Evolutionary conservation across 176 grass and related monocot species (phyloP), one percentile per base, ranked within the genome.

Genomic region (Zoysia pacifica): DNA sequence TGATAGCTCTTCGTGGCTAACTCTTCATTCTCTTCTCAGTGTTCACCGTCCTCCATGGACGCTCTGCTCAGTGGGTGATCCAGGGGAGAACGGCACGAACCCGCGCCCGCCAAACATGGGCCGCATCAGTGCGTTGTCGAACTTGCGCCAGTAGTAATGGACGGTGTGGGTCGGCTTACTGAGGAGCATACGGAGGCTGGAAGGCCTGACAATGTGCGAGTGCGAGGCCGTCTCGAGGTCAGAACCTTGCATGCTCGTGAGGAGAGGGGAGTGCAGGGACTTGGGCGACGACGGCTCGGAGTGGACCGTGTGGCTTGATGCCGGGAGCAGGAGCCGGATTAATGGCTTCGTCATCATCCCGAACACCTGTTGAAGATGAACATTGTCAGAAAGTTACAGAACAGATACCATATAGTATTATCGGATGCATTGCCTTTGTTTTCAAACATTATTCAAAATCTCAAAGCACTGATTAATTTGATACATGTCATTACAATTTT

Each of bases 71-170:
- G 59, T 87, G 28, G 97, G 97, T 6, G 92, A 95, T 37, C 97
- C 97, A 0, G 97, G 92, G 54, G 88, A 81, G 74, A 47, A 93
- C 6, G 93, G 97, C 71, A 91, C 90, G 0, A 99, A 99, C 35
- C 97, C 97, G 2, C 97, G 90, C 0, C 97, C 97, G 0, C 97
- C 97, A 4, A 99, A 99, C 70, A 99, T 35, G 0, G 97, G 97
- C n/a, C 97, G 90, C 97, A 99, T 99, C 66, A 95, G 39, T 0
- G 97, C 93, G 15, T 99, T n/a, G 2, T 99, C 97, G 10, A 99
- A 99, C 85, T 96, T 99, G 89, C 97, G 92, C 97, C 97, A 99
- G 56, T 96, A 99, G 81, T 95, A 83, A 75, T 99, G 97, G 56
- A 99, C 93, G 5, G 93, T 95, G 82, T 87, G 92, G 15, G 78